A percentile compares a stretch with the other conserved stretches of the same genome.
Conservation (phyloP, 169 alveolate species). For the Plasmodium inui region DNA sequence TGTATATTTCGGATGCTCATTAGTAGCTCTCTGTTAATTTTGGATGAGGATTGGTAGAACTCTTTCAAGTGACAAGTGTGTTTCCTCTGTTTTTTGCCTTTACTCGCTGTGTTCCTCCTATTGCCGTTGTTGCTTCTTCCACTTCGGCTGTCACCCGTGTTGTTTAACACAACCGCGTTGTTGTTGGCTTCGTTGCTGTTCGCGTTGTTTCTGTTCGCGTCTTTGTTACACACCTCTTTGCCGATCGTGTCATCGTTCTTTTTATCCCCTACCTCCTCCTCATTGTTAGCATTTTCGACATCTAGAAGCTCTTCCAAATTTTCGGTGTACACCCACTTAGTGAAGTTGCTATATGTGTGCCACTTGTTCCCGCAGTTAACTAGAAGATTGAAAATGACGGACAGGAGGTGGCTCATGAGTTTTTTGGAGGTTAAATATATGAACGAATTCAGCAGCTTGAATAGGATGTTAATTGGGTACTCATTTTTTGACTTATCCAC, state of each 20-base stretch:
- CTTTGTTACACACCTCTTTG: neutral
- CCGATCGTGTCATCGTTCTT: neutral
- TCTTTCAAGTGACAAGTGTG: constrained; percentile 22
- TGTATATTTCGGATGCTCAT: constrained; percentile 44
- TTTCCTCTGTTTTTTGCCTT: neutral
- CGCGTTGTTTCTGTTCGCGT: neutral
- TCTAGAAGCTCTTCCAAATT: constrained; percentile 36
- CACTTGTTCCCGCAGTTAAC: constrained; percentile 39
- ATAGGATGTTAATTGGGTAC: constrained; percentile 81
- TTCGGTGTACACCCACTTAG: constrained; percentile 70
- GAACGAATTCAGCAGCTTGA: constrained; percentile 79
- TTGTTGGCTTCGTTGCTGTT: neutral
- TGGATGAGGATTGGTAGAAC: constrained; percentile 18
- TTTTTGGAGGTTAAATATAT: constrained; percentile 83
- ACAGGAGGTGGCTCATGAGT: constrained; percentile 82
- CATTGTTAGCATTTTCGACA: neutral
- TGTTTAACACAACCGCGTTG: neutral
- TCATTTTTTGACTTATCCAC: constrained; percentile 3
- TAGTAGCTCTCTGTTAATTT: constrained; percentile 51
- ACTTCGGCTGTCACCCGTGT: neutral
- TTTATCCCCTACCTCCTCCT: neutral
- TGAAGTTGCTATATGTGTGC: constrained; percentile 39
- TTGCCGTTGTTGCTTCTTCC: neutral
- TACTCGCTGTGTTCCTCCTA: neutral
- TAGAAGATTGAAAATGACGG: constrained; percentile 79